phyloP scores from a whole-genome alignment of 176 grass and related monocot genomes.

The Coix lacrymajobi region DNA sequence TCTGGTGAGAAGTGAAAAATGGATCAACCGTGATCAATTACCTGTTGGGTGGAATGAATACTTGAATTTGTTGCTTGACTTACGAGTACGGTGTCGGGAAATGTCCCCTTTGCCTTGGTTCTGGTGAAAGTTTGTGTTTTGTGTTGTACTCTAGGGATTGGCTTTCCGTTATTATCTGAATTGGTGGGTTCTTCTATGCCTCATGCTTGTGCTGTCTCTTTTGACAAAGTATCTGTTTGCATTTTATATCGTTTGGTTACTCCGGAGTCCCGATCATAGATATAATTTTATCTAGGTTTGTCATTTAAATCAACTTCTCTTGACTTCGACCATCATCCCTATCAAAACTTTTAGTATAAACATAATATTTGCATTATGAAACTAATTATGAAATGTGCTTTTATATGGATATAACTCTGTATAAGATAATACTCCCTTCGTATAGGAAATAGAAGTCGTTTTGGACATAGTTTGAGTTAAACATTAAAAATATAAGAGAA shows the following conservation, averaged over 20 bases:
- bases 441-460: too few relatives aligned
- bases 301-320: not conserved
- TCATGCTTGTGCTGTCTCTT: not conserved
- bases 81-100: not conserved
- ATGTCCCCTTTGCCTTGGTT: not conserved
- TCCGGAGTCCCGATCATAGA: not conserved
- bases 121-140: not conserved
- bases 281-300: not conserved
- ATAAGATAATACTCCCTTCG: too few relatives aligned
- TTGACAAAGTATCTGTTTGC: not conserved
- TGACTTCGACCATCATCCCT: not conserved
- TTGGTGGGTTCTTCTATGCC: not conserved
- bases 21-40: not conserved
- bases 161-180: not conserved
- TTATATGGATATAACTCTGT: too few relatives aligned
- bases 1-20: not conserved
- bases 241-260: not conserved
- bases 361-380: not conserved
- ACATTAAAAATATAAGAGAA: too few relatives aligned
- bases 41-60: not conserved
- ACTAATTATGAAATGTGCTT: too few relatives aligned
- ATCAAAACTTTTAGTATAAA: not conserved
- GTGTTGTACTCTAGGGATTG: conserved; percentile 13
- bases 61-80: not conserved
- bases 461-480: too few relatives aligned